Evolutionary conservation across 441 rosid genomes (phyloP).

Genomic region (Brassica hybrid): DNA sequence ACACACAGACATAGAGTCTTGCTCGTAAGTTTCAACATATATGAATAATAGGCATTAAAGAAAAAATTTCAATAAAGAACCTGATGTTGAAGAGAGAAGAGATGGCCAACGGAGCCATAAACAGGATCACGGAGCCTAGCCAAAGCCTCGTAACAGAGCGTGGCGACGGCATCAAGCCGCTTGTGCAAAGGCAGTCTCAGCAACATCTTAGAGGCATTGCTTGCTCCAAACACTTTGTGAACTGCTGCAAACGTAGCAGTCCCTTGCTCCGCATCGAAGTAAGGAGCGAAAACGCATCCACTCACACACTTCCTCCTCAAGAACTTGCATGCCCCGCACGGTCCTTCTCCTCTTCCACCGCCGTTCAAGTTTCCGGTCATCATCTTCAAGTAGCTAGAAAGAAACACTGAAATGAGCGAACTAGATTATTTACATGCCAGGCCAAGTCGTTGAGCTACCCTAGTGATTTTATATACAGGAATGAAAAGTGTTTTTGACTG

Average conservation of each 20-base stretch:
- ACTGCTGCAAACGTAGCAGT: constrained; percentile 76
- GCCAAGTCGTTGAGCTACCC: constrained; percentile 25
- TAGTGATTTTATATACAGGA: constrained; percentile 26
- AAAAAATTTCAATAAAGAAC: constrained; percentile 34
- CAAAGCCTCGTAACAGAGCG: constrained; percentile 77
- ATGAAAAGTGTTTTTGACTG: constrained; percentile 41
- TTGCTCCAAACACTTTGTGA: constrained; percentile 90
- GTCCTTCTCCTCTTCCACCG: constrained; percentile 60
- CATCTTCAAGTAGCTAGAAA: constrained; percentile 23
- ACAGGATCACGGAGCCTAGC: constrained; percentile 82
- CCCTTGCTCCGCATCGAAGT: constrained; percentile 84
- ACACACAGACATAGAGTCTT: constrained; percentile 12
- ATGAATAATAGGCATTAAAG: neutral
- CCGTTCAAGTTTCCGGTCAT: constrained; percentile 42
- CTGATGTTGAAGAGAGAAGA: constrained; percentile 81
- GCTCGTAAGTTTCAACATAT: constrained; percentile 5
- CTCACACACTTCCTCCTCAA: constrained; percentile 73
- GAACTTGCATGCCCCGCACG: constrained; percentile 89
- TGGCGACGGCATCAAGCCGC: constrained; percentile 68
- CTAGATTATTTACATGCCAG: constrained; percentile 9
- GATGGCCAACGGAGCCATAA: constrained; percentile 73
- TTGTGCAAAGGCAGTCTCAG: constrained; percentile 59
- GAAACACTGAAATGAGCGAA: constrained; percentile 8
- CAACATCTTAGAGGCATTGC: constrained; percentile 81
- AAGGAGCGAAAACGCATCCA: constrained; percentile 83